phyloP scores from a whole-genome alignment of 2,329 filamentous ascomycete genomes.

The Botrytis tulipae region DNA sequence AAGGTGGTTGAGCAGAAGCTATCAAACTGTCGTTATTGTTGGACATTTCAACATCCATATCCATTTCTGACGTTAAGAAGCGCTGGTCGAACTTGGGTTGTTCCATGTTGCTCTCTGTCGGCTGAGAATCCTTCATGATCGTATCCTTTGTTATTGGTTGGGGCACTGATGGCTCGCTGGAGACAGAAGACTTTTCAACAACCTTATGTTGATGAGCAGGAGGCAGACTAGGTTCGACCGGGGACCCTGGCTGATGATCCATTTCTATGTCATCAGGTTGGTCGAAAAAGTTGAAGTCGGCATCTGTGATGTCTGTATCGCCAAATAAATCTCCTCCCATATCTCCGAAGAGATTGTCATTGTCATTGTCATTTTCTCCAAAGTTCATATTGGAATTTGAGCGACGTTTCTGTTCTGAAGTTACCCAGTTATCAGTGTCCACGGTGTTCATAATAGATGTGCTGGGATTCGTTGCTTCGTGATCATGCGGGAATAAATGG shows the following conservation, averaged over 20 bases:
- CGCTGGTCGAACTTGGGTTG: background rate
- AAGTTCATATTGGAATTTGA: constrained; percentile 30
- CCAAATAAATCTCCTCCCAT: constrained; percentile 68
- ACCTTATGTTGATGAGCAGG: constrained; percentile 7
- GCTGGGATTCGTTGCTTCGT: constrained; percentile 32
- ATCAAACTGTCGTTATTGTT: constrained; percentile 8
- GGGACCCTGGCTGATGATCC: constrained; percentile 18
- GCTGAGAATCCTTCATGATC: constrained; percentile 5
- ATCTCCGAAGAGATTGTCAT: constrained; percentile 62
- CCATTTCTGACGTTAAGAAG: background rate
- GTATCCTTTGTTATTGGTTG: constrained; percentile 13
- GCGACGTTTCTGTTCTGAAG: constrained; percentile 32
- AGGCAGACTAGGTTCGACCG: background rate
- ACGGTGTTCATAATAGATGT: constrained; percentile 25
- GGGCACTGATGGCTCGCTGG: background rate
- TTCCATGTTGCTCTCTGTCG: background rate
- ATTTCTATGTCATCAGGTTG: constrained; percentile 46
- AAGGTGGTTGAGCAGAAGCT: background rate
- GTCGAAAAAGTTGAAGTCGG: constrained; percentile 82
- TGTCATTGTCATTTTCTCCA: constrained; percentile 34
- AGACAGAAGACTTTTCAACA: constrained; percentile 12
- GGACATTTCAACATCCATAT: background rate
- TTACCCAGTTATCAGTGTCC: constrained; percentile 35
- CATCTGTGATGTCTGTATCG: constrained; percentile 67
- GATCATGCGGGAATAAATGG: constrained; percentile 42